Conservation (phyloP, 805 yeast species). For the Hanseniaspora valbyensis region DNA sequence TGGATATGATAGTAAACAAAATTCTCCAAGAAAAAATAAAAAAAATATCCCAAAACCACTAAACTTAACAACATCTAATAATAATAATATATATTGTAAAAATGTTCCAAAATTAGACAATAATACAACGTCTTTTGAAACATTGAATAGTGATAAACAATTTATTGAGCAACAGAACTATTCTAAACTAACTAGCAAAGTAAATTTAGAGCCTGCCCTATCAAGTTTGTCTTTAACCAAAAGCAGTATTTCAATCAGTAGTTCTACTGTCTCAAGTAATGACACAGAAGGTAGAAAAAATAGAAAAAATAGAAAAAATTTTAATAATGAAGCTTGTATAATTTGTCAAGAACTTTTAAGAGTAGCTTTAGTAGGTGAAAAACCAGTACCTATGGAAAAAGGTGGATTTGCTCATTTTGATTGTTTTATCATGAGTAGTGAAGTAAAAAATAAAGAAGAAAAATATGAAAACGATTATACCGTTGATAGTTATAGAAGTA, state of each 20-base stretch:
- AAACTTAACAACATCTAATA: neutral
- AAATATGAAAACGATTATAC: slow-evolving; percentile 22
- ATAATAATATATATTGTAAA: too few species aligned
- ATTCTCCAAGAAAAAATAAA: neutral
- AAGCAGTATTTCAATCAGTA: neutral
- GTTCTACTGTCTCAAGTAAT: neutral
- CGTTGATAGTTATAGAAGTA: too few species aligned
- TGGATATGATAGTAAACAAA: neutral
- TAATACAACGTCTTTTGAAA: too few species aligned
- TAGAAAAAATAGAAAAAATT: slow-evolving; percentile 22
- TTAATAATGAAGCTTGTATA: slow-evolving; percentile 29
- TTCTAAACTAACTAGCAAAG: neutral
- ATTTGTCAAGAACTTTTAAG: slow-evolving; percentile 37
- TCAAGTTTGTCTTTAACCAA: slow-evolving; percentile 17
- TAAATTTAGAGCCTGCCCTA: slow-evolving; percentile 17
- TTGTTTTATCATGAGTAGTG: slow-evolving; percentile 30
- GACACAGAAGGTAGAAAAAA: slow-evolving; percentile 7
- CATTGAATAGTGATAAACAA: too few species aligned
- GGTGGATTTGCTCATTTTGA: slow-evolving; percentile 36
- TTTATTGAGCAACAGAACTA: too few species aligned
- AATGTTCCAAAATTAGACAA: too few species aligned
- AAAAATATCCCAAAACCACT: neutral
- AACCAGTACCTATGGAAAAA: slow-evolving; percentile 33
- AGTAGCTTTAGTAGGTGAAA: slow-evolving; percentile 35
- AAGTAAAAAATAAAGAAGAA: slow-evolving; percentile 20